Conservation (phyloP, 768 basidiomycete species). For the Podaxis mareebaensis region DNA sequence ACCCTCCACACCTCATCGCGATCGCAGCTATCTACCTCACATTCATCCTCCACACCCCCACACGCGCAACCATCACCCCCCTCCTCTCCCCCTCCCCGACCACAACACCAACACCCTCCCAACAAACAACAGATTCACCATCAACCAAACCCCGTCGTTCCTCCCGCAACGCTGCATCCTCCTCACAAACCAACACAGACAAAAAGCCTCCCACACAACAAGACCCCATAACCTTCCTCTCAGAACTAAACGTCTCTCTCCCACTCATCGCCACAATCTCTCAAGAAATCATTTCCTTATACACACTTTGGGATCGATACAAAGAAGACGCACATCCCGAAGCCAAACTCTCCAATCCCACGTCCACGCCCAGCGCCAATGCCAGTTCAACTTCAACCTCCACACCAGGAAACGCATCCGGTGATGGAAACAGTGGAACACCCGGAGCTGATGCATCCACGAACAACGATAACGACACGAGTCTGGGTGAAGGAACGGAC, state of each 20-base stretch:
- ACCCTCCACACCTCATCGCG: constrained; percentile 94
- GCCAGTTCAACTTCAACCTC: not conserved
- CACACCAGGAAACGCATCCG: not conserved
- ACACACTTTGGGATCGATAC: constrained; percentile 87
- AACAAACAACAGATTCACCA: constrained; percentile 26
- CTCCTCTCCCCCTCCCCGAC: constrained; percentile 19
- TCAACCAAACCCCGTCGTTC: constrained; percentile 53
- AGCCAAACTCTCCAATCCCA: constrained; percentile 26
- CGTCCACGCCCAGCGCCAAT: constrained; percentile 5
- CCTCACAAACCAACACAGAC: constrained; percentile 27
- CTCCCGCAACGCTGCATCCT: constrained; percentile 45
- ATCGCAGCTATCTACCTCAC: constrained; percentile 90
- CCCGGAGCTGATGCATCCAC: not conserved
- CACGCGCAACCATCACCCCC: constrained; percentile 29
- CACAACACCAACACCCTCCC: constrained; percentile 12
- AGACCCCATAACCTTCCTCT: constrained; percentile 81
- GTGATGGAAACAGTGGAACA: too few relatives aligned
- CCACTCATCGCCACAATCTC: constrained; percentile 79
- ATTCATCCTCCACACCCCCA: constrained; percentile 68
- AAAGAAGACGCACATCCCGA: constrained; percentile 58
- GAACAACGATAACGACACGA: not conserved
- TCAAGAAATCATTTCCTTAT: constrained; percentile 89
- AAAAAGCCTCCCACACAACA: constrained; percentile 43
- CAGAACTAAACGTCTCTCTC: constrained; percentile 83
- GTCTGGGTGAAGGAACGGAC: not conserved